Base-by-base conservation (phyloP, 441 rosid species). In the Euphorbia neoarborescens region DNA sequence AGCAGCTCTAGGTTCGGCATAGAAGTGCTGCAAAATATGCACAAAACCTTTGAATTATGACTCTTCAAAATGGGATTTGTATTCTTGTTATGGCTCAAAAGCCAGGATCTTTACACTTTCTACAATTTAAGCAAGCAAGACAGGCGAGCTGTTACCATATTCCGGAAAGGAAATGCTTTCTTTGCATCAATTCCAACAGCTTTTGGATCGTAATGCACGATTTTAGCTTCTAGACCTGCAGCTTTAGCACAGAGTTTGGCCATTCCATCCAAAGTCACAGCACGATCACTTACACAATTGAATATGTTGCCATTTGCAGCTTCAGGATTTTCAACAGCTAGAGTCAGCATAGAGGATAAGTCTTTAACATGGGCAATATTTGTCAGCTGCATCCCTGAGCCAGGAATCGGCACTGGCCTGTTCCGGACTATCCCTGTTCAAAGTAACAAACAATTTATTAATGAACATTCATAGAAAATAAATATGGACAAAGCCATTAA, bases 161-260 rank as follows among this genome's bases (percentile, higher is more conserved):
- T 89, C 73, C 96, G 86, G 89, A 91, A 94, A 37, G 95, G 98
- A 65, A 94, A 91, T 48, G 97, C 97, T 81, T 93, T 91, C 87
- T 81, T 93, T 17, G 97, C 89, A 78, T 93, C 97, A 28, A 86
- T 42, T 48, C 96, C 97, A 48, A 84, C 66, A 42, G 86, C 83
- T 83, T 91, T 87, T n/a, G 98, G 98, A 76, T 90, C 89, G 20
- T 91, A 91, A 78, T 94, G 98, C 71, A 94, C 81, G 2, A 91
- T 91, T 68, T 90, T 85, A 69, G 85, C 95, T 0, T 90, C 81
- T 40, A 81, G 70, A 72, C 93, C 95, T 30, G 92, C 95, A 64
- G 97, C 97, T 34, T 86, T 82, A 20, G 97, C 98, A 57, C 98
- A 94, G n/a, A 94, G 86, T 82, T 80, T 90, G 64, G 95, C 96